Conservation (phyloP, 1,284 basidiomycete species). For the Hymenochaete sp. region DNA sequence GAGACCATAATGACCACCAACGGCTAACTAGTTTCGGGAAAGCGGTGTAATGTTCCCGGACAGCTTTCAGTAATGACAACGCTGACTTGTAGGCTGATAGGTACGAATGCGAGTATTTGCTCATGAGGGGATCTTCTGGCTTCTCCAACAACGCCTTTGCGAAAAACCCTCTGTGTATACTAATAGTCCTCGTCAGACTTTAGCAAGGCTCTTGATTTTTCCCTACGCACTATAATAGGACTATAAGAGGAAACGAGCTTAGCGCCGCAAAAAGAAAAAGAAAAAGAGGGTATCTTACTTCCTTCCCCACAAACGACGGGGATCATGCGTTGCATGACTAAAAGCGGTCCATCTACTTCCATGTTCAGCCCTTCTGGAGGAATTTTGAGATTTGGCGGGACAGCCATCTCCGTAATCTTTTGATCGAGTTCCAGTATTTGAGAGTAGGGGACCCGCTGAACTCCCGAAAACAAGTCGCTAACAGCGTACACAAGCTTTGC, state of each 20-base stretch:
- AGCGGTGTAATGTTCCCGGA: conserved; percentile 17
- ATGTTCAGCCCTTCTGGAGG: conserved; percentile 14
- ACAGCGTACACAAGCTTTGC: conserved; percentile 8
- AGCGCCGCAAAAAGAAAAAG: neutral
- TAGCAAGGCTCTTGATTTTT: neutral
- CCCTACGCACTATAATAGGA: no score
- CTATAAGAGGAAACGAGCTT: no score
- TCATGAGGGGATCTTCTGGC: conserved; percentile 20
- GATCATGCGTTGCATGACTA: conserved; percentile 17
- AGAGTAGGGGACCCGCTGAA: conserved; percentile 11
- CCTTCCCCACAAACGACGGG: conserved; percentile 13
- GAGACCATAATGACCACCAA: conserved; percentile 22
- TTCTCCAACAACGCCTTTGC: conserved; percentile 21
- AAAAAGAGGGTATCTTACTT: conserved; percentile 4
- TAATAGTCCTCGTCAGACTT: conserved; percentile 17
- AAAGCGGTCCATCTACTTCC: conserved; percentile 15
- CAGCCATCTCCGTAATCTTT: conserved; percentile 10
- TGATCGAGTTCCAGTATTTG: conserved; percentile 17
- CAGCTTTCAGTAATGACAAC: conserved; percentile 17
- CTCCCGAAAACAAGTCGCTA: conserved; percentile 11
- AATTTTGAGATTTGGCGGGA: conserved; percentile 10
- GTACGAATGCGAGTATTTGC: conserved; percentile 22
- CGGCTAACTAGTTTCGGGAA: conserved; percentile 20
- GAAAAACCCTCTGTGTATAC: conserved; percentile 23
- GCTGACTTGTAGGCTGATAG: conserved; percentile 22